Evolutionary conservation across 345 rosid genomes (phyloP).

Genomic region (Lepidium sativum): DNA sequence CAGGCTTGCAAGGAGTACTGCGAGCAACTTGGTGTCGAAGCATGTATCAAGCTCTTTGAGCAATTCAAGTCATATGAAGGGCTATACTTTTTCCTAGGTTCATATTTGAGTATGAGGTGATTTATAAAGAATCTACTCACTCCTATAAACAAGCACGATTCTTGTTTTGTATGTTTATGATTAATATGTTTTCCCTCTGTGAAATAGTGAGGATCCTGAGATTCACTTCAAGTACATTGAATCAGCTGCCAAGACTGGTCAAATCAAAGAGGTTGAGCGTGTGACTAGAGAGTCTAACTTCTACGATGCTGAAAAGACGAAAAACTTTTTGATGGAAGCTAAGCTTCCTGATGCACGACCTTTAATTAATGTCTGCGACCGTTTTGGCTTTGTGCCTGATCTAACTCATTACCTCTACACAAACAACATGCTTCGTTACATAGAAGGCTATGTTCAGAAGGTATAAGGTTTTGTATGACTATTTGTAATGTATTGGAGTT

Average conservation of each 20-base stretch:
- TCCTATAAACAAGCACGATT: slow-evolving; percentile 6
- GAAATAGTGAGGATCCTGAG: slow-evolving; percentile 93
- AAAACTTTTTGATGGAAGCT: slow-evolving; percentile 97
- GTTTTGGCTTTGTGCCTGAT: slow-evolving; percentile 95
- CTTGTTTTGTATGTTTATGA: background rate
- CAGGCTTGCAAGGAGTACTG: slow-evolving; percentile 98
- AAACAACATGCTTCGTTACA: slow-evolving; percentile 90
- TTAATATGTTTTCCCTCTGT: slow-evolving; percentile 11
- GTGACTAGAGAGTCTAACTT: slow-evolving; percentile 96
- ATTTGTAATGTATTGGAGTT: background rate
- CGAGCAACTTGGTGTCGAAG: slow-evolving; percentile 92
- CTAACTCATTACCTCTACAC: slow-evolving; percentile 94
- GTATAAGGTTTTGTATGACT: slow-evolving; percentile 27
- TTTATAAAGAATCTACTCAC: background rate
- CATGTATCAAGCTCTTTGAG: slow-evolving; percentile 92
- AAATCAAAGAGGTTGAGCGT: slow-evolving; percentile 98
- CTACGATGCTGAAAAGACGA: slow-evolving; percentile 93
- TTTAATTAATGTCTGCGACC: slow-evolving; percentile 94
- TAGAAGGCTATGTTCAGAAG: slow-evolving; percentile 99
- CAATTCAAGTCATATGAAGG: slow-evolving; percentile 98
- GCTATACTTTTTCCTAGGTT: slow-evolving; percentile 92
- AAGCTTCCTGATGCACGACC: slow-evolving; percentile 99
- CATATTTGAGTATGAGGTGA: slow-evolving; percentile 94
- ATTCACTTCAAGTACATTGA: slow-evolving; percentile 97
- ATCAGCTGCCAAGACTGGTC: slow-evolving; percentile 93